A percentile compares a stretch with the other conserved stretches of the same genome.
These are phyloP conservation scores for Diospyros kaki DNA, from an alignment of 148 eudicot genomes.

Conservation along the genomic window DNA sequence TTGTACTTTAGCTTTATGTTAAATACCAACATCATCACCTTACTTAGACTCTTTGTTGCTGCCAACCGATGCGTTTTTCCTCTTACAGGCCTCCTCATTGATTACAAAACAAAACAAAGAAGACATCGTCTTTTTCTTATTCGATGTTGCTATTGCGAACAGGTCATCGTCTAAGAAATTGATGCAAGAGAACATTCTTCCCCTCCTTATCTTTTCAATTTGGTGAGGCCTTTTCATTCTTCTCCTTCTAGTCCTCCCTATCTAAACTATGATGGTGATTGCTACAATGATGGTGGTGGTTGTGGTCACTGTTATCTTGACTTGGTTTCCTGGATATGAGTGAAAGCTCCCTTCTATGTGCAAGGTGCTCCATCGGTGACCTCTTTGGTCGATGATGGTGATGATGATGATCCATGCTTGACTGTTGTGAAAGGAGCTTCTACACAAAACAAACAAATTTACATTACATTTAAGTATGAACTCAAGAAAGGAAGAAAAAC, in stretches of 20 bases:
- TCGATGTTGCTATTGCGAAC: background rate
- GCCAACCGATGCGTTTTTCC: slow-evolving; percentile 3
- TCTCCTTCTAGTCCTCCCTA: slow-evolving; percentile 4
- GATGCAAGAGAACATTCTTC: slow-evolving; percentile 66
- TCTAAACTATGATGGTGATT: slow-evolving; percentile 28
- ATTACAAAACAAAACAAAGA: slow-evolving; percentile 1
- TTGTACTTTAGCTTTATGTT: no score
- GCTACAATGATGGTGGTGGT: slow-evolving; percentile 11
- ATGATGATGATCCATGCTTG: slow-evolving; percentile 28
- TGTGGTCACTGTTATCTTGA: slow-evolving; percentile 15
- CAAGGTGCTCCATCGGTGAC: slow-evolving; percentile 33
- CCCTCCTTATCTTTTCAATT: slow-evolving; percentile 43
- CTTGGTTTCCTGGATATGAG: slow-evolving; percentile 43
- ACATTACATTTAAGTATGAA: background rate
- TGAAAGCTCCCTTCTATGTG: slow-evolving; percentile 42
- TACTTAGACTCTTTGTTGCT: slow-evolving; percentile 4
- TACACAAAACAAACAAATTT: slow-evolving; percentile 20
- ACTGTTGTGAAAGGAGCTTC: slow-evolving; percentile 35
- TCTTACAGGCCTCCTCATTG: no score
- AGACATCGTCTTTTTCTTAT: slow-evolving; percentile 42
- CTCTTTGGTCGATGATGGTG: slow-evolving; percentile 40
- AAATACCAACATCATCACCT: background rate
- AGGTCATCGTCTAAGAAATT: slow-evolving; percentile 47
- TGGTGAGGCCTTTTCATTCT: slow-evolving; percentile 1
- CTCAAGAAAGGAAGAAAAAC: background rate